Conservation (phyloP, 2,329 filamentous ascomycete species). For the Calycina marina region DNA sequence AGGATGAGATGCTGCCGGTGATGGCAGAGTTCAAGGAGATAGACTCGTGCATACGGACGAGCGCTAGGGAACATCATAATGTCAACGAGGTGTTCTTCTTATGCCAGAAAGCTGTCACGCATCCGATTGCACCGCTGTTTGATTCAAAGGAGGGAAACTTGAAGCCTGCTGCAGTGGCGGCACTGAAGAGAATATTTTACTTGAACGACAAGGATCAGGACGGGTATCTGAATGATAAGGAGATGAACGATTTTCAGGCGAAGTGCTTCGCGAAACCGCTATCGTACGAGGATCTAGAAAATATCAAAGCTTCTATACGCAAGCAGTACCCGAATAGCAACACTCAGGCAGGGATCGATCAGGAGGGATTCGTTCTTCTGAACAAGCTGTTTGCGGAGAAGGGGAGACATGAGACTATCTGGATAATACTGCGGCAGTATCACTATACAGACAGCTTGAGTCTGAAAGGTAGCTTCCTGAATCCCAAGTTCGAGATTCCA, state of each 20-base stretch:
- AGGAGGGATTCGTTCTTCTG: constrained; percentile 70
- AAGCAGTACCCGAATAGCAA: constrained; percentile 50
- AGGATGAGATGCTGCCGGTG: constrained; percentile 95
- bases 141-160: constrained; percentile 84
- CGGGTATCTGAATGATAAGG: constrained; percentile 75
- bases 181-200: constrained; percentile 83
- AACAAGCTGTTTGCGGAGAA: constrained; percentile 97
- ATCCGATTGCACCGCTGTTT: constrained; percentile 90
- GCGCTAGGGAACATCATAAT: constrained; percentile 80
- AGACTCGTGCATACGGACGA: constrained; percentile 91
- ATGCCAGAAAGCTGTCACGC: constrained; percentile 94
- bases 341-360: constrained; percentile 59
- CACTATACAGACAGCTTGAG: constrained; percentile 94
- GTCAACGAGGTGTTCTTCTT: constrained; percentile 96
- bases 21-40: constrained; percentile 99
- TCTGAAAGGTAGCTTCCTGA: constrained; percentile 78
- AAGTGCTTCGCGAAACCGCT: constrained; percentile 87
- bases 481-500: constrained; percentile 87
- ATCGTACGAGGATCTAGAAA: constrained; percentile 65
- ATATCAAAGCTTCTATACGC: constrained; percentile 79
- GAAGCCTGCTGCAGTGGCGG: constrained; percentile 79
- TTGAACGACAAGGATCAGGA: constrained; percentile 95
- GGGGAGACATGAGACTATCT: constrained; percentile 93
- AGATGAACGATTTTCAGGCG: constrained; percentile 80
- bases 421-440: constrained; percentile 90